Base-by-base conservation (phyloP, 768 basidiomycete genomes). In the Boletus rufocinnamomeus region DNA sequence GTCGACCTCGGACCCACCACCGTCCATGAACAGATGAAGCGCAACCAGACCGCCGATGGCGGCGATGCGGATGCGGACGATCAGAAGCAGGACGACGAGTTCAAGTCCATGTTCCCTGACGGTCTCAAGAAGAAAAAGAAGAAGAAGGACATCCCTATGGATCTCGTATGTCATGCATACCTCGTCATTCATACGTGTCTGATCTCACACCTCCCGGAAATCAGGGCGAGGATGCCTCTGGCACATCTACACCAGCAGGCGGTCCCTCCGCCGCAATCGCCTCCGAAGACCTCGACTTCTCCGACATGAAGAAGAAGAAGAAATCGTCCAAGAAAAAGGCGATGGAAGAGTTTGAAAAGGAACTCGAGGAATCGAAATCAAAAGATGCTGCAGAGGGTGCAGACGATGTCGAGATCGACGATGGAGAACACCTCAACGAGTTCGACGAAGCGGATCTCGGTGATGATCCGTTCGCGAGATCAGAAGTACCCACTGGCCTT, bases 291-390 rank as follows among this genome's bases (percentile, higher is more conserved):
- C 81, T 95, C 58, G 92, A 94, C 76, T 98, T 98, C 72, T 93
- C 91, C 8, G 96, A 98, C 71, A 81, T 98, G 73, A 97, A 98
- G 80, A 96, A 95, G 82, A 95, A 95, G 80, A 95, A 94, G 77
- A 95, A 95, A 70, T 77, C 82, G 59, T 87, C 88, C 77, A 96
- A 95, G 79, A 98, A 96, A 77, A 84, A 88, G 21, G 85, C 91
- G 2, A 87, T 96, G 66, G 93, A 96, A 70, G 95, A 92, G 1
- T 96, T 97, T 67, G 95, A 96, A 80, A 94, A 93, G 74, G 93
- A 95, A 75, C 77, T 96, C 44, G 86, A 86, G 61, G 84, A 86
- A 45, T 81, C 85, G 25, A 89, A 88, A 69, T 76, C 80, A 25
- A 89, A 88, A 27, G 84, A 78, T 2, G 83, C 82, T 13, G 87